These are phyloP conservation scores for Eragrostis nindensis DNA, from an alignment of 176 grass and related monocot species.

Conservation along the genomic window DNA sequence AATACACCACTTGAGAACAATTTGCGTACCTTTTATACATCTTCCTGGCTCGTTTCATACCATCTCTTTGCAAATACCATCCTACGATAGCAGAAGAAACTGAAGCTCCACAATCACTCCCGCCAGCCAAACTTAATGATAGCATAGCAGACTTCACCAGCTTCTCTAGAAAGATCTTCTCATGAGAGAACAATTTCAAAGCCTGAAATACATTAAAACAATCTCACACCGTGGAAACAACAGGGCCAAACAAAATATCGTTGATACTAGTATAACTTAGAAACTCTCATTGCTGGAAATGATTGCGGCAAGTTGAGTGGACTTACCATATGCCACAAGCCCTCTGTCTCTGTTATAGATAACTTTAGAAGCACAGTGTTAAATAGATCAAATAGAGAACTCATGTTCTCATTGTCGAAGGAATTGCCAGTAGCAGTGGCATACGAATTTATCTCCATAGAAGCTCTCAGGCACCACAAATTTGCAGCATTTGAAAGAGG, in stretches of 20 bases:
- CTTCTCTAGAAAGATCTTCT: slow-evolving; percentile 65
- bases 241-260: background rate
- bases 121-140: slow-evolving; percentile 61
- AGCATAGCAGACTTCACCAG: slow-evolving; percentile 58
- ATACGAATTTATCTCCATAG: slow-evolving; percentile 71
- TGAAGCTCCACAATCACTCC: slow-evolving; percentile 55
- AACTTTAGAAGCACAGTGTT: slow-evolving; percentile 55
- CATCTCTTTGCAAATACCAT: slow-evolving; percentile 74
- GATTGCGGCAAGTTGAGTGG: background rate
- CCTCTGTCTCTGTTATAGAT: slow-evolving; percentile 61
- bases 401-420: slow-evolving; percentile 57
- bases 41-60: slow-evolving; percentile 70
- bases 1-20: background rate
- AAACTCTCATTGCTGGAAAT: background rate
- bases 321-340: slow-evolving; percentile 84
- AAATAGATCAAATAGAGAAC: slow-evolving; percentile 67
- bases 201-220: slow-evolving; percentile 54
- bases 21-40: slow-evolving; percentile 67
- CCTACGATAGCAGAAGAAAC: slow-evolving; percentile 66
- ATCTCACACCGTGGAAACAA: slow-evolving; percentile 19
- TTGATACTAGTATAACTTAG: background rate
- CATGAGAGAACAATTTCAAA: slow-evolving; percentile 73
- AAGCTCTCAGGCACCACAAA: slow-evolving; percentile 71
- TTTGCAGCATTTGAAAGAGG: slow-evolving; percentile 64
- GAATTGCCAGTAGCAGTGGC: slow-evolving; percentile 44